Evolutionary conservation across 2,329 filamentous ascomycete genomes (phyloP), one percentile per base, ranked within the genome.

Genomic region (Cladorrhinum sp.): DNA sequence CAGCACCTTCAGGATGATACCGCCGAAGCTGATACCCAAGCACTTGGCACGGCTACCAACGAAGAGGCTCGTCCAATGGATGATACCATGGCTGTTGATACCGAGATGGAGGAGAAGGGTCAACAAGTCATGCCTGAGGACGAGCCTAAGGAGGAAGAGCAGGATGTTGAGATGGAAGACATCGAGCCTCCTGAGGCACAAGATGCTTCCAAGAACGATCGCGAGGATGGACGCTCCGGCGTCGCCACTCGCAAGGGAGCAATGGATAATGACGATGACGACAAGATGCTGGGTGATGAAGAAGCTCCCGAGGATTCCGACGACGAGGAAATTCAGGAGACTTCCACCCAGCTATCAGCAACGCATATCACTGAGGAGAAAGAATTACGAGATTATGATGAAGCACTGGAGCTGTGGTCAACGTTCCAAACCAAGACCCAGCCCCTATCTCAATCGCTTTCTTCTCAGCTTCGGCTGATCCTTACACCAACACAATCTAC

Each of bases 401-500:
- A 82, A 62, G 80, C 93, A 24, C 85, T 92, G 62, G 81, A 86
- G 57, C 86, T 94, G 69, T 99, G 96, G 95, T 84, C 86, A 9
- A 82, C 87, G 61, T 95, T 96, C 76, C 93, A 98, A 75, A 82
- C 83, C 63, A 85, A 87, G 59, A 98, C 95, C 0, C 92, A 95
- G 66, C 83, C 89, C 53, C 88, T 97, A 60, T 96, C 95, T 0
- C 85, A 96, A 60, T 88, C 92, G 1, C 82, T 99, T 14, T 96
- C 94, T 1, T 95, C 96, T 66, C 95, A 98, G 72, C 87, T 99
- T 18, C 92, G 95, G 24, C 86, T 99, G 14, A 98, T 99, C 69
- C 87, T 99, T 42, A 91, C 91, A 0, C 95, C 96, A 0, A 98
- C 94, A 0, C 88, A 96, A 57, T 93, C 94, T 1, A 98, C 95